Evolutionary conservation across 345 rosid genomes (phyloP).

Genomic region (Hibiscus tridactylites): DNA sequence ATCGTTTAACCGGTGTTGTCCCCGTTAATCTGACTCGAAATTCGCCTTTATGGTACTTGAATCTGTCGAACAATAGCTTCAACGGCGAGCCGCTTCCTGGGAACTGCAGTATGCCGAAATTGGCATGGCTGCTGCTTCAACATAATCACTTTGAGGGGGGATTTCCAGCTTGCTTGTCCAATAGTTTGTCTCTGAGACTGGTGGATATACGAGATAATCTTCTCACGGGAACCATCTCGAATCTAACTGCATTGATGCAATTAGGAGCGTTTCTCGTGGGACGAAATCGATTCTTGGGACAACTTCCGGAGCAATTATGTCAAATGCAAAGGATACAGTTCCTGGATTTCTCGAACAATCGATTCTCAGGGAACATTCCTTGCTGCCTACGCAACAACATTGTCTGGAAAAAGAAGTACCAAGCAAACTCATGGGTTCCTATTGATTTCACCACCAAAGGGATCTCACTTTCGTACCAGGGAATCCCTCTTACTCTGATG

Average conservation of each 20-base stretch:
- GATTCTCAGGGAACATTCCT: conserved; percentile 13
- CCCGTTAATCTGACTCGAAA: conserved; percentile 10
- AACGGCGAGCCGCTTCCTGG: conserved; percentile 4
- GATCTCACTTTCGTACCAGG: conserved; percentile 1
- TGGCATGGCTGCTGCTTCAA: conserved; percentile 13
- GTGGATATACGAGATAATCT: conserved; percentile 5
- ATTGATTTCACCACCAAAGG: conserved; percentile 21
- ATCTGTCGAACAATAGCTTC: conserved; percentile 19
- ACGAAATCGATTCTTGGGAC: conserved; percentile 9
- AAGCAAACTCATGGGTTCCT: conserved; percentile 14
- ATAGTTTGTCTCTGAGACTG: conserved; percentile 1
- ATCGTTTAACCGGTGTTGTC: conserved; percentile 5
- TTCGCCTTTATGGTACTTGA: conserved; percentile 14
- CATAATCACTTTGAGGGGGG: conserved; percentile 7
- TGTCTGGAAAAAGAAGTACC: conserved; percentile 7
- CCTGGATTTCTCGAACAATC: conserved; percentile 16
- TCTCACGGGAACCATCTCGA: conserved; percentile 3
- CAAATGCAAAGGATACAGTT: conserved; percentile 15
- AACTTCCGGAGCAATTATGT: conserved; percentile 1
- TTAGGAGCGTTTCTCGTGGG: conserved; percentile 12
- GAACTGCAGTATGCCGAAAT: conserved; percentile 6
- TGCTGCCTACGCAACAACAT: conserved; percentile 4
- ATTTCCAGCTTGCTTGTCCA: conserved; percentile 11
- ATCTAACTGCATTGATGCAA: background rate
- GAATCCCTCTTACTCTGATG: conserved; percentile 18